Conservation (phyloP, 1,284 basidiomycete genomes). For the Fomitopsis schrenkii region DNA sequence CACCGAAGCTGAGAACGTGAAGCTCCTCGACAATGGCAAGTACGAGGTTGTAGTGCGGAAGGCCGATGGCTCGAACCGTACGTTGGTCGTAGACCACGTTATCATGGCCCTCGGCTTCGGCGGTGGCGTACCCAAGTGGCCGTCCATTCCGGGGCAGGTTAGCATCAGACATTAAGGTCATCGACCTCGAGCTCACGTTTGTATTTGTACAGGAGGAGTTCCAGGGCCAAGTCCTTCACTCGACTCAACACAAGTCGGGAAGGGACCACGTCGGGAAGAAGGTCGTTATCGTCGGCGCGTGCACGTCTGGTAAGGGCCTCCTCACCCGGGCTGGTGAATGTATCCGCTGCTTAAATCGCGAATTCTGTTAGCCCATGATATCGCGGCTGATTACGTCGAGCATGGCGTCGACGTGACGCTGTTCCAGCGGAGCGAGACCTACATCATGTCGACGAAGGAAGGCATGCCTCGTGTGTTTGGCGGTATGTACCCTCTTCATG, state of each 20-base stretch:
- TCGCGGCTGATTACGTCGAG: constrained; percentile 41
- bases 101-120: constrained; percentile 61
- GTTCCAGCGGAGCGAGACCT: constrained; percentile 60
- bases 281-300: constrained; percentile 46
- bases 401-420: constrained; percentile 54
- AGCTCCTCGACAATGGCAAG: constrained; percentile 42
- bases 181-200: not conserved
- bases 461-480: constrained; percentile 36
- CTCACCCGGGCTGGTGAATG: not conserved
- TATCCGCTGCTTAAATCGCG: not conserved
- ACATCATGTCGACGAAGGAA: constrained; percentile 51
- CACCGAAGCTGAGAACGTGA: constrained; percentile 33
- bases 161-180: not conserved
- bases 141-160: constrained; percentile 40
- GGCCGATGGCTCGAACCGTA: constrained; percentile 36
- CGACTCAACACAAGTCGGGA: constrained; percentile 35
- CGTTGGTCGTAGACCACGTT: constrained; percentile 52
- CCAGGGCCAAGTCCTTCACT: constrained; percentile 39
- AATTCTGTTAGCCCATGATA: constrained; percentile 31
- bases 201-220: constrained; percentile 33
- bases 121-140: constrained; percentile 45
- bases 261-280: constrained; percentile 40
- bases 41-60: constrained; percentile 53
- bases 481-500: constrained; percentile 19
- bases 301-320: constrained; percentile 36